Percentiles rank a stretch among this genome's conserved stretches.
These are phyloP conservation scores for Tylopilus sp. DNA, from an alignment of 768 basidiomycete species.

Conservation along the genomic window DNA sequence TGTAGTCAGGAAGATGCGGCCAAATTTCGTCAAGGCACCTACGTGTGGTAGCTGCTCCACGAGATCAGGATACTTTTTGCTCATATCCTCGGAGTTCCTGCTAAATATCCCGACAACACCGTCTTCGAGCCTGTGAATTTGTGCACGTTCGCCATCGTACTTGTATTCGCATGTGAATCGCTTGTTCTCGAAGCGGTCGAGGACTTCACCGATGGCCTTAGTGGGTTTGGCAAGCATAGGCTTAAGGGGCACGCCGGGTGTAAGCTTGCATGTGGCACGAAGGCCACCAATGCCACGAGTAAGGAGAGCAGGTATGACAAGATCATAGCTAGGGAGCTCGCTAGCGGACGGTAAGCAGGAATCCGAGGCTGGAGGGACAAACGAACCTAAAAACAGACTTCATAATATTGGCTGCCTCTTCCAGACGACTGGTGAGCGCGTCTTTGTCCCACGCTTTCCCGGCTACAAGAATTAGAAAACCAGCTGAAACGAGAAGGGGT, in stretches of 20 bases:
- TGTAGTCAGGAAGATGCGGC: conserved; percentile 1
- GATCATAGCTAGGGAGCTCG: conserved; percentile 90
- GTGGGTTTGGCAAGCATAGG: conserved; percentile 99
- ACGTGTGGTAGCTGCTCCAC: conserved; percentile 89
- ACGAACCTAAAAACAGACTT: conserved; percentile 90
- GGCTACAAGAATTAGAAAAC: conserved; percentile 37
- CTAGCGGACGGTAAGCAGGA: conserved; percentile 38
- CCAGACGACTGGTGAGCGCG: conserved; percentile 65
- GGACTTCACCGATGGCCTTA: conserved; percentile 96
- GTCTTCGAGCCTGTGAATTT: conserved; percentile 82
- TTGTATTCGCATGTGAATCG: conserved; percentile 99
- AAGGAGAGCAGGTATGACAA: conserved; percentile 87
- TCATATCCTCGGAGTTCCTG: conserved; percentile 99
- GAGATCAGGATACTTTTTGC: conserved; percentile 98
- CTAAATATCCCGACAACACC: conserved; percentile 91
- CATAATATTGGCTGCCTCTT: conserved; percentile 71
- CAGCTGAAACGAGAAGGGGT: not conserved
- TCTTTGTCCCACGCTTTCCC: conserved; percentile 75
- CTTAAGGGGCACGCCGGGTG: conserved; percentile 94
- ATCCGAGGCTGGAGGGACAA: not conserved
- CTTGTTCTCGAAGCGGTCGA: conserved; percentile 95
- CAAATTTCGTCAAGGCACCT: conserved; percentile 10
- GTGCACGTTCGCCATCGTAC: conserved; percentile 97
- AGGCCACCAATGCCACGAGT: conserved; percentile 71
- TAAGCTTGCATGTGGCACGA: conserved; percentile 77